Evolutionary conservation across 352 stramenopile genomes (phyloP).

Genomic region (Elongisporangium undulatum): DNA sequence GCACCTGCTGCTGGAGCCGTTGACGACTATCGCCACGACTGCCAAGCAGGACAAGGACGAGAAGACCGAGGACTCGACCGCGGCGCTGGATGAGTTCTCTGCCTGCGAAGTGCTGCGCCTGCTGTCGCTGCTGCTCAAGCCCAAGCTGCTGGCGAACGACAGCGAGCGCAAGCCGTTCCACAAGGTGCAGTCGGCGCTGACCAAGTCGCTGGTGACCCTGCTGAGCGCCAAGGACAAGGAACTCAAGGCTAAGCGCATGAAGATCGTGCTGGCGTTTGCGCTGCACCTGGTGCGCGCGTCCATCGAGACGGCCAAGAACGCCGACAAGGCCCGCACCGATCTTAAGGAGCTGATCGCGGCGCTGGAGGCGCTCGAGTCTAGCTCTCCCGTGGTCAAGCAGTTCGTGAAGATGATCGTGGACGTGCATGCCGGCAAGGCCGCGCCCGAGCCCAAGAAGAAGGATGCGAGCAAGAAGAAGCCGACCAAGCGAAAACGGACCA

Average conservation of each 20-base stretch:
- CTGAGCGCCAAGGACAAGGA: constrained; percentile 30
- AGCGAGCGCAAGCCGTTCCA: constrained; percentile 34
- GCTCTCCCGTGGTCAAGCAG: constrained; percentile 64
- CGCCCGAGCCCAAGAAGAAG: constrained; percentile 12
- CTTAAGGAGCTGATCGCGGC: constrained; percentile 34
- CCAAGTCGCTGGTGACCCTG: constrained; percentile 39
- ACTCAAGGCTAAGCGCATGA: constrained; percentile 75
- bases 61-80: constrained; percentile 5
- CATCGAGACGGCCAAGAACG: constrained; percentile 12
- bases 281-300: constrained; percentile 50
- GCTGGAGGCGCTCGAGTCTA: constrained; percentile 41
- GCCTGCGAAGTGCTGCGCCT: constrained; percentile 73
- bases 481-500: constrained; percentile 5
- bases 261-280: constrained; percentile 58
- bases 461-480: constrained; percentile 23
- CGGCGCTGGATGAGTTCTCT: constrained; percentile 70
- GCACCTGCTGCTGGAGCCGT: constrained; percentile 50
- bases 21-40: constrained; percentile 40
- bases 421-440: constrained; percentile 12
- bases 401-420: constrained; percentile 66
- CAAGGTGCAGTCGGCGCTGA: constrained; percentile 22
- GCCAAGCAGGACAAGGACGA: constrained; percentile 20
- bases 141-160: constrained; percentile 38
- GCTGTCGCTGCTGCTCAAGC: constrained; percentile 55
- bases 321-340: constrained; percentile 10